Evolutionary conservation across 176 grass and related monocot genomes (phyloP).

Genomic region (Neostapfia colusana): DNA sequence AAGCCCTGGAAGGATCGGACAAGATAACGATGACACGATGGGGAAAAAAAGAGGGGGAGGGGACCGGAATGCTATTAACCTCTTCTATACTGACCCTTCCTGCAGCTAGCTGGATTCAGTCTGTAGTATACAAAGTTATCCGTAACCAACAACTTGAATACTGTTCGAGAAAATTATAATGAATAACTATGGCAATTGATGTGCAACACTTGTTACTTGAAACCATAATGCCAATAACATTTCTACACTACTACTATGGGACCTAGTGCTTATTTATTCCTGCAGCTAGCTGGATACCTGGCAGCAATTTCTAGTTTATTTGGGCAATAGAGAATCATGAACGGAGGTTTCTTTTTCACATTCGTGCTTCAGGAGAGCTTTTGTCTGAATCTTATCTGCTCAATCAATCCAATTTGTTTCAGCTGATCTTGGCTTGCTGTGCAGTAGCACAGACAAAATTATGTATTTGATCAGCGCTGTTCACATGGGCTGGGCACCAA

Average conservation of each 20-base stretch:
- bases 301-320: slow-evolving; percentile 56
- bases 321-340: slow-evolving; percentile 27
- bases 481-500: slow-evolving; percentile 10
- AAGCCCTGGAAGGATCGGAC: no score
- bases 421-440: slow-evolving; percentile 25
- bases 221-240: slow-evolving; percentile 11
- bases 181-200: background rate
- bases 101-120: no score
- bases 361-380: slow-evolving; percentile 8
- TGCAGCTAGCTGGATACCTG: slow-evolving; percentile 82
- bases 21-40: no score
- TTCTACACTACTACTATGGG: slow-evolving; percentile 5
- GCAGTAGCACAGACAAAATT: background rate
- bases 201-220: background rate
- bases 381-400: slow-evolving; percentile 26
- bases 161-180: slow-evolving; percentile 19
- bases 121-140: no score
- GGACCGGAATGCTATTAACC: no score
- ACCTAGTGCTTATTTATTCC: slow-evolving; percentile 25
- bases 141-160: background rate
- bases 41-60: no score
- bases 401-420: slow-evolving; percentile 28
- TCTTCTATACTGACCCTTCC: no score
- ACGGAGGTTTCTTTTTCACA: slow-evolving; percentile 19
- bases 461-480: background rate